Base-by-base conservation (phyloP, 2,329 filamentous ascomycete genomes). In the Pyricularia grisea region DNA sequence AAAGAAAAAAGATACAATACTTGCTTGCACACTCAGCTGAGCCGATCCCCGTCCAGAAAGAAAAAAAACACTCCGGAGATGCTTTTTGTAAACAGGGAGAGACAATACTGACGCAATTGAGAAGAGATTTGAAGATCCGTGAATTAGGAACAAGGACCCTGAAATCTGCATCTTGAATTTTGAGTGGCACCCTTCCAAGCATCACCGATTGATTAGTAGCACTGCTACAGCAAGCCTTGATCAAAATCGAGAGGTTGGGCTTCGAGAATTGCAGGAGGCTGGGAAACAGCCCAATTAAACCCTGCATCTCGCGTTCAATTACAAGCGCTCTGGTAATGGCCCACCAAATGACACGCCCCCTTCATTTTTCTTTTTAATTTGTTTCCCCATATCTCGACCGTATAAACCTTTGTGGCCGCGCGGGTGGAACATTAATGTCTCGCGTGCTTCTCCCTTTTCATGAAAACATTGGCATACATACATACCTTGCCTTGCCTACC, bases 331-430 rank as follows among this genome's bases (percentile, higher is more conserved):
- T 28, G 60, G 60, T 28, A 27, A 63, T 63, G 60, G 60, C 60
- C 25, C 25, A 27, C 60, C 60, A 30, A 27, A 28, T 28, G 14
- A 63, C 58, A 28, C 60, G 25, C 60, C 60, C 60, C 60, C 60
- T 28, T 63, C 60, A 63, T 28, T 63, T 63, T 63, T 63, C 60
- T 63, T 63, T 30, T 63, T 63, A 63, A 63, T 63, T 63, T 5
- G 14, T 63, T 63, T 28, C 60, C 60, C 60, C 60, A 27, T 61
- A 61, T 27, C n/a, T 55, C 20, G 20, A 55, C 42, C 42, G 42
- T 55, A 55, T 55, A 55, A 55, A 55, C 42, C 42, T 55, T n/a
- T 55, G 42, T n/a, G 42, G 42, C 9, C 42, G 42, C 42, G 42
- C 42, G 42, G 42, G 20, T 55, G 20, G 5, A 55, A 55, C 42